Conservation (phyloP, 2,329 filamentous ascomycete species). For the Zymoseptoria passerinii region DNA sequence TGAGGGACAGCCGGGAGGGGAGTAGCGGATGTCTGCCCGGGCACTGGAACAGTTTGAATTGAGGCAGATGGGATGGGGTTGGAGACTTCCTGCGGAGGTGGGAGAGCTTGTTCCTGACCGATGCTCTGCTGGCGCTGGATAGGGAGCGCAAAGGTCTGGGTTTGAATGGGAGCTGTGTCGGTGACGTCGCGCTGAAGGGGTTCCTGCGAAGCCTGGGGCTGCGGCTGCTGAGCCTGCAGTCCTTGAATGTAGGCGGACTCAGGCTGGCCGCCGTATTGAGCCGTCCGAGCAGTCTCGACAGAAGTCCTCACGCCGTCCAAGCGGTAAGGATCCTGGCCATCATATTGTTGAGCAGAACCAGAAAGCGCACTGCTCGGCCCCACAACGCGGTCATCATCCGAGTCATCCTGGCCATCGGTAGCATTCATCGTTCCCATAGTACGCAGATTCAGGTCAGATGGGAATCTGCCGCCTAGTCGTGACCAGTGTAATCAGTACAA, state of each 20-base stretch:
- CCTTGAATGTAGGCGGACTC: not conserved
- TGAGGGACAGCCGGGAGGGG: not conserved
- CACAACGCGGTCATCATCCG: conserved; percentile 56
- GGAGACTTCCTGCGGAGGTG: conserved; percentile 22
- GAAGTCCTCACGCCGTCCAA: conserved; percentile 21
- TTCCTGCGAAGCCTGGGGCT: not conserved
- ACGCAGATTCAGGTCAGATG: conserved; percentile 83
- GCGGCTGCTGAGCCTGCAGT: not conserved
- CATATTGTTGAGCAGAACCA: conserved; percentile 17
- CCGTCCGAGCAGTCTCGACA: not conserved
- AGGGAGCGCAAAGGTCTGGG: conserved; percentile 20
- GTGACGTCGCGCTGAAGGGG: not conserved
- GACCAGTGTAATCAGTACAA: conserved; percentile 2
- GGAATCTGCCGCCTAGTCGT: conserved; percentile 61
- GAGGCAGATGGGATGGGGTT: conserved; percentile 3
- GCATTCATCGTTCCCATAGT: conserved; percentile 51
- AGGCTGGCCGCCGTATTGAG: not conserved
- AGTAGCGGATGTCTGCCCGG: not conserved
- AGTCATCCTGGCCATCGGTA: conserved; percentile 58
- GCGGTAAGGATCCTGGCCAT: conserved; percentile 24
- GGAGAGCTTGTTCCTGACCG: conserved; percentile 17
- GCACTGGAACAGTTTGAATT: not conserved
- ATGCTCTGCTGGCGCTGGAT: conserved; percentile 10
- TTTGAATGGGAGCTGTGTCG: conserved; percentile 10
- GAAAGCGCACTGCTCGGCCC: conserved; percentile 29